Conservation (phyloP, 495 filamentous ascomycete species). For the Penicillium cataractarum region DNA sequence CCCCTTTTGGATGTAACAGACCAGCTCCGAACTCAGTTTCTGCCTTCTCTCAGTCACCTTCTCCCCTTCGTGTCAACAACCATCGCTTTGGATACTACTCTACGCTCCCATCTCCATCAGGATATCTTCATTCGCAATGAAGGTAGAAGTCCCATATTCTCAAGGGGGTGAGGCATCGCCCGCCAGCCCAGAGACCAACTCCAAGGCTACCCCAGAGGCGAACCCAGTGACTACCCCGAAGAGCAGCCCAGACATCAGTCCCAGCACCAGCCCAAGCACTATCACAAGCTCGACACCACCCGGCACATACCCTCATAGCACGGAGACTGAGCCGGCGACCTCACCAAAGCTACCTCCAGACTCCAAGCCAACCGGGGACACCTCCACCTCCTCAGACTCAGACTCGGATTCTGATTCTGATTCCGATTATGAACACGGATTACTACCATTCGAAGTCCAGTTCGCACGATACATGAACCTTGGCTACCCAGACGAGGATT, state of each 20-base stretch:
- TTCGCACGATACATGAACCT: background rate
- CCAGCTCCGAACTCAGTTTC: too few species aligned
- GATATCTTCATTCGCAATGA: background rate
- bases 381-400: too few species aligned
- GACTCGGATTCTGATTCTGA: background rate
- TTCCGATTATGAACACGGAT: background rate
- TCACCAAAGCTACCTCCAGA: too few species aligned
- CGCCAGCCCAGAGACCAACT: background rate
- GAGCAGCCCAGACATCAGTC: background rate
- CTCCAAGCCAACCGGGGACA: background rate
- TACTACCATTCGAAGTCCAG: background rate
- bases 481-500: background rate
- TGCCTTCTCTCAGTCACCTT: background rate
- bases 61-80: background rate
- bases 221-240: background rate
- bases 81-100: background rate
- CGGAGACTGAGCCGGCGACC: too few species aligned
- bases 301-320: background rate
- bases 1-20: background rate
- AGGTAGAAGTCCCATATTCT: background rate
- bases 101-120: background rate
- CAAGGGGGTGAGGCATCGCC: background rate
- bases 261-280: background rate
- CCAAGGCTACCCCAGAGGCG: background rate
- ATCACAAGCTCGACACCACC: background rate